These are phyloP conservation scores for Eleusine coracana DNA, from an alignment of 176 grass and related monocot genomes.

Conservation along the genomic window DNA sequence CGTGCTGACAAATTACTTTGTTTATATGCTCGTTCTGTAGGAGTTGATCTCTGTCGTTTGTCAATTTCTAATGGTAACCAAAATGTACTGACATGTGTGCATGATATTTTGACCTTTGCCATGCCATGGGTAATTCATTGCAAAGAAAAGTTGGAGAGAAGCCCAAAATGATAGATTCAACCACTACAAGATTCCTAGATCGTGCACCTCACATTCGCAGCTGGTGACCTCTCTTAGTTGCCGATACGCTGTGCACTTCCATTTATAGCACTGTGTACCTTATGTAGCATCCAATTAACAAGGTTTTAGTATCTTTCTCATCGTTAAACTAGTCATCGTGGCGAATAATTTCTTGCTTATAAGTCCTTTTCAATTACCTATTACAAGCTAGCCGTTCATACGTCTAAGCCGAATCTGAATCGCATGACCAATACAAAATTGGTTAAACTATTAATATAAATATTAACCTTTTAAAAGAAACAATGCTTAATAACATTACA, in stretches of 20 bases:
- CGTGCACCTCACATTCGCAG: background rate
- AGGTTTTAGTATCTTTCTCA: background rate
- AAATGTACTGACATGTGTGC: background rate
- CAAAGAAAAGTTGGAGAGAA: background rate
- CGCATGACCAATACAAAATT: too few species aligned
- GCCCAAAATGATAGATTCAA: background rate
- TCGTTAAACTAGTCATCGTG: background rate
- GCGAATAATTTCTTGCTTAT: background rate
- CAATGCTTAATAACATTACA: too few species aligned
- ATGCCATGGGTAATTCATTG: too few species aligned
- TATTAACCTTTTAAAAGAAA: too few species aligned
- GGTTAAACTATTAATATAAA: too few species aligned
- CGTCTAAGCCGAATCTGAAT: background rate
- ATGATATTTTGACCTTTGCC: background rate
- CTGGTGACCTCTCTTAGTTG: conserved; percentile 33
- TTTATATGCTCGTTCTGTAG: too few species aligned
- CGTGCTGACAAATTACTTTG: too few species aligned
- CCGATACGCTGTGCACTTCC: conserved; percentile 37
- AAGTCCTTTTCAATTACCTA: background rate
- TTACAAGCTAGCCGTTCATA: background rate
- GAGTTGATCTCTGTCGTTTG: too few species aligned
- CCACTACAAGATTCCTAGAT: conserved; percentile 40
- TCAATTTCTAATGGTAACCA: too few species aligned
- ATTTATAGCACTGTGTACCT: conserved; percentile 12
- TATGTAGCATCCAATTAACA: background rate